phyloP scores from a whole-genome alignment of 306 rosid species.

The Ceratonia siliqua region DNA sequence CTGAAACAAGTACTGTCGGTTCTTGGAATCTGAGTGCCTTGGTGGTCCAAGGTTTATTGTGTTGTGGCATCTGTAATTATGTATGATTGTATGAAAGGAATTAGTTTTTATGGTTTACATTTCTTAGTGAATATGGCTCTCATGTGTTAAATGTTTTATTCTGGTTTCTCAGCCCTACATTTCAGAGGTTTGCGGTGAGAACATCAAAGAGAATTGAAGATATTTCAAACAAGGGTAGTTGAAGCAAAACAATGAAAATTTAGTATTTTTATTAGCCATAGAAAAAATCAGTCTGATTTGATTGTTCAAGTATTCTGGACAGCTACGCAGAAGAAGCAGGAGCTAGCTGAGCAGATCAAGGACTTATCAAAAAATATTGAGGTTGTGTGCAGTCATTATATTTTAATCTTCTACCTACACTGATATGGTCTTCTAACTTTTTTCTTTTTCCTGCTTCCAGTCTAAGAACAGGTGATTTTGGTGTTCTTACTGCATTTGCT shows the following conservation, averaged over 20 bases:
- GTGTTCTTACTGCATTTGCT: conserved; percentile 6
- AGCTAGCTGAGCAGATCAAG: conserved; percentile 73
- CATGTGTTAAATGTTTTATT: conserved; percentile 10
- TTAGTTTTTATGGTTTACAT: neutral
- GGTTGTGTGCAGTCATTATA: neutral
- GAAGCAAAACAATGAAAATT: neutral
- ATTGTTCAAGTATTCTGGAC: conserved; percentile 26
- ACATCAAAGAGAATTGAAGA: conserved; percentile 81
- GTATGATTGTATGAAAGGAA: neutral
- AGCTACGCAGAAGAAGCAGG: conserved; percentile 72
- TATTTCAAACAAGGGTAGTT: conserved; percentile 62
- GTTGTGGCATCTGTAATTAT: neutral
- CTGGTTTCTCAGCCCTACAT: conserved; percentile 61
- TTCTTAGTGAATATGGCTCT: neutral
- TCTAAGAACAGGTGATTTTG: conserved; percentile 37
- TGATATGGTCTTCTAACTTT: neutral
- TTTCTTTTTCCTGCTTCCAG: conserved; percentile 33
- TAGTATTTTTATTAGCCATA: neutral
- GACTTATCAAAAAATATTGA: conserved; percentile 62
- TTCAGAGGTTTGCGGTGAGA: conserved; percentile 95
- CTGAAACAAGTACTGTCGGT: neutral
- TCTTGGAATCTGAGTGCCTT: neutral
- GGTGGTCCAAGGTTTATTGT: neutral
- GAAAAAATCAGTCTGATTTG: neutral
- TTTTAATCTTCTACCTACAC: neutral